Evolutionary conservation across 2,329 filamentous ascomycete genomes (phyloP).

Genomic region (Beauveria australis): DNA sequence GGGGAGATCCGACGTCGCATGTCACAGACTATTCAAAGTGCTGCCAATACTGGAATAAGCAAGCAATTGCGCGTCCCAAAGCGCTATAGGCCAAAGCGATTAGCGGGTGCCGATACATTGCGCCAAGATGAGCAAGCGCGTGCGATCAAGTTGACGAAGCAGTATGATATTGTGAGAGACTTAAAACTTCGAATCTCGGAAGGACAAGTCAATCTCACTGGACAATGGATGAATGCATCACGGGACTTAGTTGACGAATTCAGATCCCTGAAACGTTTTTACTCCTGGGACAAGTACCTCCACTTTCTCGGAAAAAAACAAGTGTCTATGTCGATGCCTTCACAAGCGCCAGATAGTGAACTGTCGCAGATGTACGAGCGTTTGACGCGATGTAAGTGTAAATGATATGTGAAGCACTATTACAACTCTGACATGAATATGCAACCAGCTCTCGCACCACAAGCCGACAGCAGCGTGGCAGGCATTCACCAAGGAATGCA

Average conservation of each 20-base stretch:
- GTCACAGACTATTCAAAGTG: background rate
- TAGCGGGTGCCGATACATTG: constrained; percentile 36
- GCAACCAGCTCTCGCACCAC: constrained; percentile 25
- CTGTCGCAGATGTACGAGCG: constrained; percentile 49
- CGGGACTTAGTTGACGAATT: constrained; percentile 56
- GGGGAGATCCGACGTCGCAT: background rate
- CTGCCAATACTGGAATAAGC: background rate
- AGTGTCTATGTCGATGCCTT: constrained; percentile 15
- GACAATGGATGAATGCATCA: constrained; percentile 50
- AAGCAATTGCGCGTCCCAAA: constrained; percentile 21
- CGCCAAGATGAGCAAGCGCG: constrained; percentile 36
- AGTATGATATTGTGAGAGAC: constrained; percentile 36
- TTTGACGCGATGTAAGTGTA: constrained; percentile 42
- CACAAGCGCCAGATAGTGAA: constrained; percentile 29
- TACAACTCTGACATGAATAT: background rate
- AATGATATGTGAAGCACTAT: background rate
- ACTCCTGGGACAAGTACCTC: constrained; percentile 58
- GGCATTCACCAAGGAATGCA: constrained; percentile 35
- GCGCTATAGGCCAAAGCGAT: constrained; percentile 37
- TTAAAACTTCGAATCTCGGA: constrained; percentile 33
- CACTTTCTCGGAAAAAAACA: constrained; percentile 40
- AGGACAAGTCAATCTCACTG: constrained; percentile 35
- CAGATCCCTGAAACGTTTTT: constrained; percentile 54
- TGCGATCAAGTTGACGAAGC: constrained; percentile 29
- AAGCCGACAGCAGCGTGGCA: constrained; percentile 15